A percentile compares a stretch with the other conserved stretches of the same genome.
phyloP scores from a whole-genome alignment of 148 eudicot genomes.

The Chenopodium album region DNA sequence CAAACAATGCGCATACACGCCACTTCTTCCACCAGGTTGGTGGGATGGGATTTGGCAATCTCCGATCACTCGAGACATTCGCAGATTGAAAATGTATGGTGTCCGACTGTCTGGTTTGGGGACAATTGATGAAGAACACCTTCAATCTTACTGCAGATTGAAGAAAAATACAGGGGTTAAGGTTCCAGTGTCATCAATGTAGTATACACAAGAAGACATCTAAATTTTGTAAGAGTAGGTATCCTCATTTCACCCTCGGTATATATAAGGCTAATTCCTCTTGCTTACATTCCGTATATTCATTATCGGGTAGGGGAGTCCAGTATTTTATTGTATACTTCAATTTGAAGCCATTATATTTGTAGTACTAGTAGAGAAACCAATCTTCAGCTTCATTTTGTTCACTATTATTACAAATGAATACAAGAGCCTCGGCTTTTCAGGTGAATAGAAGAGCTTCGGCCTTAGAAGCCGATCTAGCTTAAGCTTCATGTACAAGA shows the following conservation, averaged over 20 bases:
- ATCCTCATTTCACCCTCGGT: slow-evolving; percentile 5
- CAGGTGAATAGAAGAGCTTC: too few species aligned
- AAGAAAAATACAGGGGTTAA: slow-evolving; percentile 39
- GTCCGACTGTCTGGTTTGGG: slow-evolving; percentile 64
- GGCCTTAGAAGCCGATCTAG: too few species aligned
- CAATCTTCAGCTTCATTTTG: background rate
- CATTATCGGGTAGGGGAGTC: slow-evolving; percentile 17
- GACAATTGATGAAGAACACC: slow-evolving; percentile 55
- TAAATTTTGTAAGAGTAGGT: slow-evolving; percentile 21
- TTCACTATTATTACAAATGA: too few species aligned
- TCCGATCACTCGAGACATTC: slow-evolving; percentile 65
- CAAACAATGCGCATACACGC: slow-evolving; percentile 79
- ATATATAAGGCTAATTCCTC: slow-evolving; percentile 16
- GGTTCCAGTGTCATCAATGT: slow-evolving; percentile 36
- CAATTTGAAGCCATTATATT: background rate
- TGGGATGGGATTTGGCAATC: slow-evolving; percentile 98
- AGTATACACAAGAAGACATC: background rate
- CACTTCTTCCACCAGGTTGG: slow-evolving; percentile 90
- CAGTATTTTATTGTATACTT: slow-evolving; percentile 7
- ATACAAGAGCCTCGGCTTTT: too few species aligned
- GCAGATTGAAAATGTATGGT: slow-evolving; percentile 66
- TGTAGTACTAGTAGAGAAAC: background rate
- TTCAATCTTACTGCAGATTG: slow-evolving; percentile 48
- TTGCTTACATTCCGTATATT: background rate
- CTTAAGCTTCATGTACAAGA: background rate